Percentiles rank a stretch among this genome's conserved stretches.
phyloP scores from a whole-genome alignment of 2,329 filamentous ascomycete species.

The Pseudogymnoascus sp. region DNA sequence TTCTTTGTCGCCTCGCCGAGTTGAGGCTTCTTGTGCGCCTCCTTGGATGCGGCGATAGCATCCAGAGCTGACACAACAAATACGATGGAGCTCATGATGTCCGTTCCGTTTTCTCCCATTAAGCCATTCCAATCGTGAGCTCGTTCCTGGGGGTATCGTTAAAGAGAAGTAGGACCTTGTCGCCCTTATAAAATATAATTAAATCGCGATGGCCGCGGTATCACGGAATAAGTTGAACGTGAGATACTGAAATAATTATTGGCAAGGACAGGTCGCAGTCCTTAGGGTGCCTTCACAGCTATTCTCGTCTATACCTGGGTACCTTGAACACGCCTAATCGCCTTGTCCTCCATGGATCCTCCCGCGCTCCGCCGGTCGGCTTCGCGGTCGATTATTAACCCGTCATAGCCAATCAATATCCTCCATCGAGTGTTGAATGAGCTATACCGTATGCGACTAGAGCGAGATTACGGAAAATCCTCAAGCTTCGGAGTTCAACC shows the following conservation, averaged over 20 bases:
- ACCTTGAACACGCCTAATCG: background rate
- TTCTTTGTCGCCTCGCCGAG: slow-evolving; percentile 74
- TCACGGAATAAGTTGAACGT: background rate
- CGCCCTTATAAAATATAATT: slow-evolving; percentile 9
- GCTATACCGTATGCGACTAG: background rate
- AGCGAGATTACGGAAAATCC: slow-evolving; percentile 5
- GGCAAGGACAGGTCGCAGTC: slow-evolving; percentile 7
- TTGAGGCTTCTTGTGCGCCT: slow-evolving; percentile 80
- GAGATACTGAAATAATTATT: background rate
- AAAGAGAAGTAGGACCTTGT: slow-evolving; percentile 2
- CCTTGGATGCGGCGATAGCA: slow-evolving; percentile 83
- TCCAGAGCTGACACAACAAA: slow-evolving; percentile 93
- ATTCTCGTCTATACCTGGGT: slow-evolving; percentile 5
- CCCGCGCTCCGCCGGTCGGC: background rate
- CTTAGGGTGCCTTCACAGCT: background rate
- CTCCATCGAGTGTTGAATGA: slow-evolving; percentile 1
- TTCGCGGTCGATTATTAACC: background rate
- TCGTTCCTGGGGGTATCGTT: slow-evolving; percentile 22
- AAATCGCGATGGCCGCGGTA: slow-evolving; percentile 6
- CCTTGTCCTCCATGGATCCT: background rate
- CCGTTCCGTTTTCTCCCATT: slow-evolving; percentile 27
- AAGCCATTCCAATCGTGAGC: slow-evolving; percentile 39
- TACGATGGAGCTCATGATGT: slow-evolving; percentile 84
- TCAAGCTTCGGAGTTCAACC: slow-evolving; percentile 8
- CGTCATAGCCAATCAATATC: background rate